phyloP scores from a whole-genome alignment of 1,284 basidiomycete genomes.

The Trichosporon sp. region DNA sequence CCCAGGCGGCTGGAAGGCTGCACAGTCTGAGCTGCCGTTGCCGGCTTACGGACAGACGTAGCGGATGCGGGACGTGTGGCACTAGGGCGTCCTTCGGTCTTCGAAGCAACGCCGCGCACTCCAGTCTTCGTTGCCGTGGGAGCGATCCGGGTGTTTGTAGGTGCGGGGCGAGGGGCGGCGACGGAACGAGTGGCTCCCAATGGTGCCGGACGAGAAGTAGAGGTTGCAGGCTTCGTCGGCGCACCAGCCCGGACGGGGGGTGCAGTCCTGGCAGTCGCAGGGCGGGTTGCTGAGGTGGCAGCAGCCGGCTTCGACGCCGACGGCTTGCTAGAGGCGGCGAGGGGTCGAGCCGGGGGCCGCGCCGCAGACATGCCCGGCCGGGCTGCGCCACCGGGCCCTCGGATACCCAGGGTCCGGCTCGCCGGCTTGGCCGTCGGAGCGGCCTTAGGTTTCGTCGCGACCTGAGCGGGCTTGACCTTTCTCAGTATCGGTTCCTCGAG shows the following conservation, averaged over 20 bases:
- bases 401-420: not conserved
- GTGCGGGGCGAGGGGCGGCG: not conserved
- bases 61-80: not conserved
- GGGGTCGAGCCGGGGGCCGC: not conserved
- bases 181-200: not conserved
- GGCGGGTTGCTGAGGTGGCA: not conserved
- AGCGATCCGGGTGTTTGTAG: not conserved
- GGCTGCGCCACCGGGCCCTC: not conserved
- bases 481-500: constrained; percentile 13
- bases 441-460: not conserved
- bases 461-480: not conserved
- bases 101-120: not conserved
- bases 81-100: not conserved
- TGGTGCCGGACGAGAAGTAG: not conserved
- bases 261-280: not conserved
- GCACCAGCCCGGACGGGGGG: not conserved
- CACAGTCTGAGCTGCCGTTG: not conserved
- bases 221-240: not conserved
- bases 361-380: not conserved
- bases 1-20: not conserved
- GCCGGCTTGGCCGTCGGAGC: not conserved
- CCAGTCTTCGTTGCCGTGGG: not conserved
- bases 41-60: not conserved
- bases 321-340: not conserved
- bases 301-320: not conserved